Base-by-base conservation (phyloP, 768 basidiomycete genomes). In the Tremella mesenterica region DNA sequence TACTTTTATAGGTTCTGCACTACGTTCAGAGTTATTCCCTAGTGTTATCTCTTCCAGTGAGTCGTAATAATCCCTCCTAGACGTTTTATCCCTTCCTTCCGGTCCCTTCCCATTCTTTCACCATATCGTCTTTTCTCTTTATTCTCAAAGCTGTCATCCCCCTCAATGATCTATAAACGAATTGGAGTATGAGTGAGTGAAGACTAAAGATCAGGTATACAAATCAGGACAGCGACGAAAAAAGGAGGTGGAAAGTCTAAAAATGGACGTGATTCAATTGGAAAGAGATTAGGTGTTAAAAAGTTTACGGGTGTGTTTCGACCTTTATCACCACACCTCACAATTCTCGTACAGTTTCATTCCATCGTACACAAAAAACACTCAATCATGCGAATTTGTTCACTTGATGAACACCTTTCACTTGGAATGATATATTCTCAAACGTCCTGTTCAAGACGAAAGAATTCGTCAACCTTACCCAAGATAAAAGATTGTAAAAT, bases 211-310 rank as follows among this genome's bases (percentile, higher is more conserved):
- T 23, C 38, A 41, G 38, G 56, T 9, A 44, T 52, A 27, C 81
- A 90, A 38, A 77, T 93, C 45, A 84, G 93, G 69, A 93, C 86
- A 12, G 91, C 95, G 30, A 96, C 95, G 53, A 99, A 99, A 75
- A 83, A 89, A 38, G 93, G 91, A 41, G 93, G 92, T 63, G 95
- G 95, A 34, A 88, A 85, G 7, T 85, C 91, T 2, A 83, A 85
- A 72, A 97, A 97, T 72, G 85, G 90, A 63, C 84, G 93, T 54
- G 86, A 88, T 56, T 91, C 90, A 0, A 85, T 89, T 12, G 95
- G 95, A 59, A 85, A 89, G 74, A 83, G 95, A 21, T 76, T 99
- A 27, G 95, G 95, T 62, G 78, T 97, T 36, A 99, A 97, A 77
- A 91, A 89, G 74, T 97, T 90, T 74, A 91, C 89, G 59, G 92